A percentile compares a stretch with the other conserved stretches of the same genome.
These are phyloP conservation scores for Fragaria ananassa DNA, from an alignment of 306 rosid species.

Conservation along the genomic window DNA sequence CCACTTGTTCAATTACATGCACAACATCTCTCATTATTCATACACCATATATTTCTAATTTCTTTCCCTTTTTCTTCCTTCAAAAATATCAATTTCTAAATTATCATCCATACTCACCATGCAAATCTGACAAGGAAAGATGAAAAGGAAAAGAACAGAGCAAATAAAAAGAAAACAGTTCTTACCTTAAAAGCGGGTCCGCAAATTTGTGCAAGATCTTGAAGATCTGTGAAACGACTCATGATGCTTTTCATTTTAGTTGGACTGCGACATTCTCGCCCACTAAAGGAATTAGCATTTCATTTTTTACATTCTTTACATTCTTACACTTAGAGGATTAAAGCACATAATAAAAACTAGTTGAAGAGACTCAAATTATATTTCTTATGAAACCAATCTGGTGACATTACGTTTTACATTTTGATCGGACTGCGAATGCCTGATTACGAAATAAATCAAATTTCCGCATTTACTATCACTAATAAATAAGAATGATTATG, in stretches of 20 bases:
- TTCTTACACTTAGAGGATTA: too few species aligned
- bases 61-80: too few species aligned
- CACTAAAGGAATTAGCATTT: neutral
- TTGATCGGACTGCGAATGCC: too few species aligned
- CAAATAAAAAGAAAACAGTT: neutral
- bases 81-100: neutral
- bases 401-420: too few species aligned
- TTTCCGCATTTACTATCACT: too few species aligned
- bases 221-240: neutral
- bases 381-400: too few species aligned
- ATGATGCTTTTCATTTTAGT: neutral
- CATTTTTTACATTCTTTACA: neutral
- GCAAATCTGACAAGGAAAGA: slow-evolving; percentile 9
- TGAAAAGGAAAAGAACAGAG: neutral
- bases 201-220: neutral
- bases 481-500: too few species aligned
- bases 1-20: slow-evolving; percentile 7
- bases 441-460: too few species aligned
- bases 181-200: slow-evolving; percentile 12
- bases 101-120: slow-evolving; percentile 9
- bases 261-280: slow-evolving; percentile 7
- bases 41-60: neutral
- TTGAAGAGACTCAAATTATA: too few species aligned
- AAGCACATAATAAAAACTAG: too few species aligned
- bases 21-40: neutral